Conservation (phyloP, 2,329 filamentous ascomycete genomes). For the Eutypa lata region DNA sequence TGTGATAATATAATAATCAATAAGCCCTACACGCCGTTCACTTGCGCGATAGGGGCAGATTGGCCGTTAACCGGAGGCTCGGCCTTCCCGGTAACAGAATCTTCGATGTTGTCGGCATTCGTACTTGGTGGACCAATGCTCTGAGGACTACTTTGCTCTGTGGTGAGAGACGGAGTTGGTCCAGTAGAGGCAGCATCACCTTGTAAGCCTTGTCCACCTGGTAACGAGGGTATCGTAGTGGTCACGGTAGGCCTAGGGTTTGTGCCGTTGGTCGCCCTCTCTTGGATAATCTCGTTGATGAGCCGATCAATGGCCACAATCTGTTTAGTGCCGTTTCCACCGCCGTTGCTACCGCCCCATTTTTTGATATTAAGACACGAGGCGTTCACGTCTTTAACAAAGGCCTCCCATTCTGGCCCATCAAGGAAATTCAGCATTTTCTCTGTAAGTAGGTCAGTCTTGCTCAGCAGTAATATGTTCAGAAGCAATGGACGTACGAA, state of each 20-base stretch:
- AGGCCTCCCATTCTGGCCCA: conserved; percentile 54
- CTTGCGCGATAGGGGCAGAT: conserved; percentile 9
- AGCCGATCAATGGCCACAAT: conserved; percentile 61
- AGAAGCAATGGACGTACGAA: conserved; percentile 65
- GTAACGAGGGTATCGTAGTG: conserved; percentile 29
- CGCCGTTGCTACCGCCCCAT: conserved; percentile 61
- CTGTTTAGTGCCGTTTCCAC: conserved; percentile 42
- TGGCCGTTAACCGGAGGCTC: conserved; percentile 9
- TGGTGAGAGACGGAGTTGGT: conserved; percentile 65
- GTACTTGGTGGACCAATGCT: conserved; percentile 65
- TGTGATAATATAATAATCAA: neutral
- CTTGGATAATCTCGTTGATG: conserved; percentile 13
- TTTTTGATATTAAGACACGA: conserved; percentile 62
- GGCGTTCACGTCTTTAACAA: conserved; percentile 56
- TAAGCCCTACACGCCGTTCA: conserved; percentile 2
- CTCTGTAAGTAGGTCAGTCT: conserved; percentile 52
- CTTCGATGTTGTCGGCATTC: conserved; percentile 51
- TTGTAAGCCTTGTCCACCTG: conserved; percentile 41
- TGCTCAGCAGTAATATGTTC: neutral
- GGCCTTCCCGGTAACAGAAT: conserved; percentile 26
- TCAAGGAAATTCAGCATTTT: conserved; percentile 69
- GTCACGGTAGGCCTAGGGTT: conserved; percentile 9
- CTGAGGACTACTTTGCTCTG: conserved; percentile 66
- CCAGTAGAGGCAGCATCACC: conserved; percentile 50
- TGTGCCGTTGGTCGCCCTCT: conserved; percentile 9